These are phyloP conservation scores for Parietaria judaica DNA, from an alignment of 306 rosid species.

Conservation along the genomic window DNA sequence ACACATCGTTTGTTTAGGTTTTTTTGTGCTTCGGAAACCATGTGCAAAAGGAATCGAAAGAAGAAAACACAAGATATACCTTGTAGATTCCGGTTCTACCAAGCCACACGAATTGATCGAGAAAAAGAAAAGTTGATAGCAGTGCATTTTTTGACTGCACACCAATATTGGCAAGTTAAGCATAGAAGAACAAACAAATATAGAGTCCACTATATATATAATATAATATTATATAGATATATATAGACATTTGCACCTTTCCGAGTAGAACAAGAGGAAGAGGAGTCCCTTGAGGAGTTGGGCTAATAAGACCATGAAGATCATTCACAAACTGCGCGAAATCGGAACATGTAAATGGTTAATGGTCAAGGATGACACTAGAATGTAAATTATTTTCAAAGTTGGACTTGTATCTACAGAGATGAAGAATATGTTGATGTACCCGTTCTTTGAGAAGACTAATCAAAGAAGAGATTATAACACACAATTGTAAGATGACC, in stretches of 20 bases:
- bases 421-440: too few relatives aligned
- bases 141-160: slow-evolving; percentile 82
- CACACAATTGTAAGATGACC: too few relatives aligned
- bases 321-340: slow-evolving; percentile 84
- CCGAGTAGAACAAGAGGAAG: slow-evolving; percentile 69
- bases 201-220: background rate
- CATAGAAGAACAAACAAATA: background rate
- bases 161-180: background rate
- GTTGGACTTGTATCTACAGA: too few relatives aligned
- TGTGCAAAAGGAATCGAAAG: slow-evolving; percentile 3
- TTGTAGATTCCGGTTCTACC: slow-evolving; percentile 72
- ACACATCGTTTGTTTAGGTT: slow-evolving; percentile 1
- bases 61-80: slow-evolving; percentile 28
- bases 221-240: too few relatives aligned
- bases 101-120: slow-evolving; percentile 96
- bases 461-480: too few relatives aligned
- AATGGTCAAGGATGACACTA: too few relatives aligned
- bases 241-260: slow-evolving; percentile 41
- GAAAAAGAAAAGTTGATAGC: slow-evolving; percentile 83
- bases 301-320: slow-evolving; percentile 76
- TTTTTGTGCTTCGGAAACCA: background rate
- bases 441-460: too few relatives aligned
- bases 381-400: too few relatives aligned
- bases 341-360: slow-evolving; percentile 4
- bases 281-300: slow-evolving; percentile 73